These are phyloP conservation scores for Austropuccinia psidii DNA, from an alignment of 1,284 basidiomycete genomes.

Conservation along the genomic window DNA sequence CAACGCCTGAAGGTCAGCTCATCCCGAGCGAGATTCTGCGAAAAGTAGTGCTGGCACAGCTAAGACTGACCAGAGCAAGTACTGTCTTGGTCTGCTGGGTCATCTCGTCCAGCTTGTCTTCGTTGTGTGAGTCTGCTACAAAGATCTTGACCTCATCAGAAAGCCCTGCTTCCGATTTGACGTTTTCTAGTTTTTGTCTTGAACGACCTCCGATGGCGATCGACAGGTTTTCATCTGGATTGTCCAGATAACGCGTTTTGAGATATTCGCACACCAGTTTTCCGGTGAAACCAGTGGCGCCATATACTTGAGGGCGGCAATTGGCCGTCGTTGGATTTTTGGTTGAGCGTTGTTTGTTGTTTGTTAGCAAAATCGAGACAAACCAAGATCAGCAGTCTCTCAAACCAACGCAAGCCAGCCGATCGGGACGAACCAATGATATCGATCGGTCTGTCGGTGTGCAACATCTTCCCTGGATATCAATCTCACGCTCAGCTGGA, in stretches of 20 bases:
- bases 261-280: slow-evolving; percentile 29
- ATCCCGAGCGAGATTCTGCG: too few relatives aligned
- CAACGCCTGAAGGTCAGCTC: too few relatives aligned
- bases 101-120: neutral
- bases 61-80: slow-evolving; percentile 18
- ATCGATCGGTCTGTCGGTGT: slow-evolving; percentile 12
- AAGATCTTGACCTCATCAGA: neutral
- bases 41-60: neutral
- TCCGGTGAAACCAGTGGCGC: slow-evolving; percentile 27
- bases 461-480: neutral
- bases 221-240: slow-evolving; percentile 2
- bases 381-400: too few relatives aligned
- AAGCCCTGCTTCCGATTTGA: slow-evolving; percentile 19
- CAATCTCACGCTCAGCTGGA: too few relatives aligned
- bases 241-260: neutral
- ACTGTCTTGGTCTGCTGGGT: slow-evolving; percentile 28
- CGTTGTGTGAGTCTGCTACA: slow-evolving; percentile 24
- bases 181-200: slow-evolving; percentile 22
- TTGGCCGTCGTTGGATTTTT: too few relatives aligned
- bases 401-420: too few relatives aligned
- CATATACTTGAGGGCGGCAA: too few relatives aligned
- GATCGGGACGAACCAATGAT: neutral
- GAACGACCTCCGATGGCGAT: slow-evolving; percentile 32
- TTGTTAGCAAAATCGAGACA: too few relatives aligned
- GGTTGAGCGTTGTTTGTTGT: too few relatives aligned